Evolutionary conservation across 495 filamentous ascomycete genomes (phyloP), one percentile per base, ranked within the genome.

Genomic region (Trichodelitschia bisporula): DNA sequence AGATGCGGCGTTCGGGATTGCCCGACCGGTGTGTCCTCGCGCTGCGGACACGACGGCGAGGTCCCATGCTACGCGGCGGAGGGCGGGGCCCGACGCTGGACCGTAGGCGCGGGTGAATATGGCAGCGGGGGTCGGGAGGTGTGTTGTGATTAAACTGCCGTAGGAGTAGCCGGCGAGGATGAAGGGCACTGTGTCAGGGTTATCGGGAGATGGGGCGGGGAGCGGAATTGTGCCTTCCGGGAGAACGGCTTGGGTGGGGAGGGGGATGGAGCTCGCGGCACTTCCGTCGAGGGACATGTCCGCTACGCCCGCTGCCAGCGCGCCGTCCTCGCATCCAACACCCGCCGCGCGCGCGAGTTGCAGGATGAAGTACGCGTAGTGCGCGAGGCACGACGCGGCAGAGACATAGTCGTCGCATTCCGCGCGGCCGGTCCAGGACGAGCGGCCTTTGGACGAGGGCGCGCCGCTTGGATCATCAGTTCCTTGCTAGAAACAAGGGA

Each of bases 131-230:
- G 57, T 44, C 2, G 80, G 82, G 3, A 84, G 64, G 38, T 69
- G 65, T 3, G 61, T 66, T 8, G 77, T 65, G 25, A 95, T 66
- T 36, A 92, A 56, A 3, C 79, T 72, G 20, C 86, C 86, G 44
- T 91, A 95, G 0, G 84, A 93, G 48, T 95, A 95, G 24, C 86
- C 86, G 2, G 62, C 74, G 3, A 89, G 45, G 1, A 91, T 26
- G 5, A 55, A 44, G 3, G 82, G 33, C 13, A 38, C 27, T 10
- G 44, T 40, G 4, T 19, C 23, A 3, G 18, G 5, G 4, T 10
- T 3, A 25, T 15, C n/a, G n/a, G n/a, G n/a, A n/a, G n/a, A n/a
- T n/a, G n/a, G n/a, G n/a, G n/a, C n/a, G n/a, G n/a, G n/a, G n/a
- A n/a, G n/a, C n/a, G n/a, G n/a, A n/a, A n/a, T n/a, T n/a, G n/a